These are phyloP conservation scores for Talinum fruticosum DNA, from an alignment of 148 eudicot species.

Conservation along the genomic window DNA sequence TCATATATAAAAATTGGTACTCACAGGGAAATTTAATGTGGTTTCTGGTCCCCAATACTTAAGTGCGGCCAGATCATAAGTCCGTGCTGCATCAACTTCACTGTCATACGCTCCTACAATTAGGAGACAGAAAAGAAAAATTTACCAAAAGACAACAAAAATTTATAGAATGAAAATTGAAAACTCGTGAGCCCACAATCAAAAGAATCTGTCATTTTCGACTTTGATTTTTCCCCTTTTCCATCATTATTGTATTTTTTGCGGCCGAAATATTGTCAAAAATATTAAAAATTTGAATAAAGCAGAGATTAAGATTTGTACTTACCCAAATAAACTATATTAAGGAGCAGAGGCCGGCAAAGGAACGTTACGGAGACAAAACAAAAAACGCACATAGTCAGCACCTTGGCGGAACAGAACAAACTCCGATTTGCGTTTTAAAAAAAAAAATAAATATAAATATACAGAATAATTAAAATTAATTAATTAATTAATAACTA, in stretches of 20 bases:
- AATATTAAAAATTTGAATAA: background rate
- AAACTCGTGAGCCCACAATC: constrained; percentile 7
- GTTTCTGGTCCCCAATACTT: constrained; percentile 87
- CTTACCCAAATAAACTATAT: constrained; percentile 92
- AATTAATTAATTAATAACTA: constrained; percentile 3
- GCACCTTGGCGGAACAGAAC: constrained; percentile 38
- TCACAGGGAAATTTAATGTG: constrained; percentile 78
- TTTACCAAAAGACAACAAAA: background rate
- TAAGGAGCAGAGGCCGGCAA: constrained; percentile 34
- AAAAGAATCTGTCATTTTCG: background rate
- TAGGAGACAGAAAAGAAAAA: background rate
- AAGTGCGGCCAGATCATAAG: constrained; percentile 94
- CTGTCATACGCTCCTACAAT: constrained; percentile 86
- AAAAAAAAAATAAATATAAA: constrained; percentile 3
- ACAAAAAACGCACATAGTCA: constrained; percentile 52
- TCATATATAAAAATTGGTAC: constrained; percentile 24
- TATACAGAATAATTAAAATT: background rate
- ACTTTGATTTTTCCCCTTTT: background rate
- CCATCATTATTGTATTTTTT: background rate
- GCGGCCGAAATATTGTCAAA: background rate
- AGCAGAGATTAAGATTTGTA: background rate
- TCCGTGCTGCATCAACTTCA: constrained; percentile 86
- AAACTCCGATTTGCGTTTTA: constrained; percentile 12
- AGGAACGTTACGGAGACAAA: constrained; percentile 49
- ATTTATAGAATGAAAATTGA: background rate